Evolutionary conservation across 1,284 basidiomycete species (phyloP).

Genomic region (Rhodotorula glutinis): DNA sequence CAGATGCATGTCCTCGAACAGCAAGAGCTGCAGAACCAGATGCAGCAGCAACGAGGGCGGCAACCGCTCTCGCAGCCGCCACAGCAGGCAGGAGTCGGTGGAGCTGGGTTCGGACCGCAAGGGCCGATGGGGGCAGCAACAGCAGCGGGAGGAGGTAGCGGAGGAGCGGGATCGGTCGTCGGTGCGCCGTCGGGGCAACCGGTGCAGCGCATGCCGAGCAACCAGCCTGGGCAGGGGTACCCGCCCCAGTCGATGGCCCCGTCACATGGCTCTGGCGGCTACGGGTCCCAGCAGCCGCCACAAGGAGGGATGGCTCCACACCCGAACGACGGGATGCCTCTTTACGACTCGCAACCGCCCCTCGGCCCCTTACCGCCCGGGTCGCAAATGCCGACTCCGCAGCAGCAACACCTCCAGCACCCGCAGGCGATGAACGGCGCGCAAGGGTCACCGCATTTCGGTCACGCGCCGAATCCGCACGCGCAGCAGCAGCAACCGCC

Average conservation of each 20-base stretch:
- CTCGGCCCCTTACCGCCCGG: no score
- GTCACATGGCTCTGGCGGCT: not conserved
- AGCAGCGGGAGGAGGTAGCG: slow-evolving; percentile 1
- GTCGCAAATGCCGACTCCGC: not conserved
- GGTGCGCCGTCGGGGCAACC: not conserved
- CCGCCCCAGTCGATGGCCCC: not conserved
- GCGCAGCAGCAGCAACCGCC: slow-evolving; percentile 5
- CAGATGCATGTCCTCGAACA: slow-evolving; percentile 40
- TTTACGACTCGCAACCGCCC: no score
- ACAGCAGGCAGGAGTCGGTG: not conserved
- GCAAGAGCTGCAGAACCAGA: slow-evolving; percentile 37
- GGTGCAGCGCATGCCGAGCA: not conserved
- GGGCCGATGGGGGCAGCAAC: not conserved
- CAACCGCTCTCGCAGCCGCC: not conserved
- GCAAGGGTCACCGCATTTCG: not conserved
- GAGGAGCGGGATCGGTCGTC: no score
- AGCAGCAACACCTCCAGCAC: not conserved
- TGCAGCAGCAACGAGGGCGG: slow-evolving; percentile 24
- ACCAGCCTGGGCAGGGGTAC: not conserved
- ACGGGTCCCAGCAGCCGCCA: no score
- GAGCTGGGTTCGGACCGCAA: slow-evolving; percentile 11
- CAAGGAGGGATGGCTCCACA: no score
- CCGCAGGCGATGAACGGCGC: not conserved
- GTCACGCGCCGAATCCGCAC: slow-evolving; percentile 8
- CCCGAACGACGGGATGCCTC: no score